A percentile compares a stretch with the other conserved stretches of the same genome.
phyloP scores from a whole-genome alignment of 139 green algal species.

The Yamagishiella unicocca region DNA sequence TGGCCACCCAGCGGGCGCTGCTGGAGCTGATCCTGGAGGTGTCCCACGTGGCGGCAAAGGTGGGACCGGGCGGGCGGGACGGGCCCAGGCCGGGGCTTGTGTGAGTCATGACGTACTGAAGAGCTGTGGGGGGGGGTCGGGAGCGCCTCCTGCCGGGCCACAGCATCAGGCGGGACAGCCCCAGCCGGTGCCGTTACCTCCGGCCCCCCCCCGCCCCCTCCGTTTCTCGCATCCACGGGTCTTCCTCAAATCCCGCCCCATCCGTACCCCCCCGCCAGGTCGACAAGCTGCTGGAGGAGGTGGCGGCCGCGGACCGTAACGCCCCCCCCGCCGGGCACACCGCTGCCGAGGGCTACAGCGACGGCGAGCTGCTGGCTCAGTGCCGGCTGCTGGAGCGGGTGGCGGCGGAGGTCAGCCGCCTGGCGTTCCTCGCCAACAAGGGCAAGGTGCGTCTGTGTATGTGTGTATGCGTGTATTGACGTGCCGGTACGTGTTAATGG shows the following conservation, averaged over 20 bases:
- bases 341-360: background rate
- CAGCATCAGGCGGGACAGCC: no score
- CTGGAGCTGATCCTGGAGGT: constrained; percentile 93
- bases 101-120: no score
- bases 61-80: no score
- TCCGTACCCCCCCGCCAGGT: constrained; percentile 64
- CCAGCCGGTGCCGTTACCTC: no score
- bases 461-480: background rate
- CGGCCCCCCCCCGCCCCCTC: no score
- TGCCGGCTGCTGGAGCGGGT: constrained; percentile 89
- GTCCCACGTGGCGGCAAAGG: constrained; percentile 88
- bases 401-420: constrained; percentile 86
- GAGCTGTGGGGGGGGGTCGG: no score
- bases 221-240: no score
- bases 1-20: constrained; percentile 74
- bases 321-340: background rate
- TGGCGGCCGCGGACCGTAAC: constrained; percentile 48
- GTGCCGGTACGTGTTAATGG: no score
- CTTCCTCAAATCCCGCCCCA: no score
- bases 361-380: constrained; percentile 69
- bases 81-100: no score
- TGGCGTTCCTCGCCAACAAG: constrained; percentile 84
- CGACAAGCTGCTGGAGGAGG: constrained; percentile 93
- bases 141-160: no score
- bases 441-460: constrained; percentile 67